Evolutionary conservation across 495 filamentous ascomycete species (phyloP), one percentile per base, ranked within the genome.

Genomic region (Pyrenopolyporus hunteri): DNA sequence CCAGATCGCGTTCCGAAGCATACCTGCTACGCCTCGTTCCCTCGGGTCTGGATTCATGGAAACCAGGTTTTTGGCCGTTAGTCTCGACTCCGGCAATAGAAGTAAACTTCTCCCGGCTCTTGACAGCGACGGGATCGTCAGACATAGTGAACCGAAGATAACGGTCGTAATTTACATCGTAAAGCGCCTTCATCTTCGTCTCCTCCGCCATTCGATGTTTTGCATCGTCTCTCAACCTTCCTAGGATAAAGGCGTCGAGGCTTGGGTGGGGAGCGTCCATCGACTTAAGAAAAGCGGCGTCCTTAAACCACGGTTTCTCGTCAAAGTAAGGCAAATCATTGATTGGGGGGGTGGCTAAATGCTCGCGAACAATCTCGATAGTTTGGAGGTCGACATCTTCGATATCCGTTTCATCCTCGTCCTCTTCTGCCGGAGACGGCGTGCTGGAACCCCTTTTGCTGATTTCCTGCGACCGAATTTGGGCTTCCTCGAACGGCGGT

Each of bases 1-100:
- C 84, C 40, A 95, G 78, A 60, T 96, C 91, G 20, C 89, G 81
- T 61, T 95, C 90, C 45, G 80, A 80, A 1, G 80, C 78, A 36
- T 77, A 84, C 36, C 82, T 64, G 19, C 85, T 89, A 43, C 83
- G 84, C 11, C 85, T 82, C 59, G 86, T 84, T 45, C 85, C 83
- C 40, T 85, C 79, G 10, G 87, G 81, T 23, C 83, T 83, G 26
- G 83, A 74, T 13, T 85, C 83, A 13, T 77, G 72, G 0, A 77
- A 72, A 4, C 74, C 78, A 3, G 80, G 74, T 4, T 67, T 53
- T 11, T 69, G 72, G 6, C 66, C 63, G 10, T 25, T 65, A 13
- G 66, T 36, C n/a, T 59, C 69, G n/a, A 52, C 10, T 17, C 61
- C 61, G 11, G 64, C 25, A 8, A 68, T 48, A 23, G 39, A 67